phyloP scores from a whole-genome alignment of 352 stramenopile species.

The Phytophthora cactorum region DNA sequence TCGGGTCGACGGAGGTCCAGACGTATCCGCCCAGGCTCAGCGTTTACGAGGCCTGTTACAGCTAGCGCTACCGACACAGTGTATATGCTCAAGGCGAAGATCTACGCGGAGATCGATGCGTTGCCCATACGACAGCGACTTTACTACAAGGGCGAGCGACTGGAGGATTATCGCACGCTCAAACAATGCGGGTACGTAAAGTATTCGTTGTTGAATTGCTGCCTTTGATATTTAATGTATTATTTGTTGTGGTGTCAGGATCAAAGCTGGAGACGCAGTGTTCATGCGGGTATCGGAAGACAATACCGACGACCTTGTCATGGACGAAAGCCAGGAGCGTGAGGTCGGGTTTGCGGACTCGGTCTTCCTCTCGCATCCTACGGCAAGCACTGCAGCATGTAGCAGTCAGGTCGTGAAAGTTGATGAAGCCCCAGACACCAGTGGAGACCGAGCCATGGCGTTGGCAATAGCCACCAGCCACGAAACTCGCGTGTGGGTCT shows the following conservation, averaged over 20 bases:
- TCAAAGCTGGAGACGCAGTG: conserved; percentile 77
- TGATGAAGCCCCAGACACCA: conserved; percentile 17
- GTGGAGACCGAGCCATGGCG: conserved; percentile 22
- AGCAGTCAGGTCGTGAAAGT: not conserved
- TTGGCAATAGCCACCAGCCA: conserved; percentile 23
- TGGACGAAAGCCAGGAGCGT: conserved; percentile 62
- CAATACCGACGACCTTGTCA: conserved; percentile 57
- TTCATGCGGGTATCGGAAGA: conserved; percentile 78
- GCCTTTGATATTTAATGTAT: conserved; percentile 8
- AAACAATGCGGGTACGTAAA: conserved; percentile 68
- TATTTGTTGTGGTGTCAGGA: conserved; percentile 33
- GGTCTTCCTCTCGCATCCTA: conserved; percentile 57
- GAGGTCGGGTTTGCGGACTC: conserved; percentile 81
- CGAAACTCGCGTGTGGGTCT: conserved; percentile 69
- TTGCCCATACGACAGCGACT: conserved; percentile 73
- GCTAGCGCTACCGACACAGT: conserved; percentile 74
- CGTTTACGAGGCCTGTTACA: conserved; percentile 52
- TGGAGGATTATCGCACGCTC: conserved; percentile 62
- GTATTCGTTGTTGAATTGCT: not conserved
- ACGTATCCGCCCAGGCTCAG: conserved; percentile 62
- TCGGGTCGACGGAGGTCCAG: conserved; percentile 64
- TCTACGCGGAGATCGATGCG: conserved; percentile 73
- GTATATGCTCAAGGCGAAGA: conserved; percentile 80
- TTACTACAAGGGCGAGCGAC: conserved; percentile 67
- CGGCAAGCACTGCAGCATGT: not conserved